Percentiles rank a stretch among this genome's conserved stretches.
Evolutionary conservation across 345 rosid genomes (phyloP).

Genomic region (Luvunga scandens): DNA sequence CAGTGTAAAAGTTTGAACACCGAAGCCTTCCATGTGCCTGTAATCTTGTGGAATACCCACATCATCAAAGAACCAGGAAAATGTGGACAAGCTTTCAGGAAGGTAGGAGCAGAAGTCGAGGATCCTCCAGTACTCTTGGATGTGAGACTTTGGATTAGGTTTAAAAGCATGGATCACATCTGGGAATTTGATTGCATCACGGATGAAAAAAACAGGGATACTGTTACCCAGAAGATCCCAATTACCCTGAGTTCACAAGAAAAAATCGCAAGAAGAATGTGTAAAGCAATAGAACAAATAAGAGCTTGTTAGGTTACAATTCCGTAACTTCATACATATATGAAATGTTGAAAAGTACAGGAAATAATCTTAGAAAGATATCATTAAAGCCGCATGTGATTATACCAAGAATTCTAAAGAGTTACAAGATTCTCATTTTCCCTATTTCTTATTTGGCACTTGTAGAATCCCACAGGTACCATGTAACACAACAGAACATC

Average conservation of each 20-base stretch:
- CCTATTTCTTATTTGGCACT: neutral
- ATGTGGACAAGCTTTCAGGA: slow-evolving; percentile 91
- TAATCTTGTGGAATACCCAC: slow-evolving; percentile 87
- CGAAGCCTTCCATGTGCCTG: slow-evolving; percentile 96
- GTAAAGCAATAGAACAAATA: neutral
- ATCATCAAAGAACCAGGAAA: slow-evolving; percentile 85
- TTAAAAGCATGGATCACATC: slow-evolving; percentile 92
- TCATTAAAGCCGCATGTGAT: neutral
- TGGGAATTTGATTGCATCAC: slow-evolving; percentile 96
- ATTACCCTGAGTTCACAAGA: slow-evolving; percentile 62
- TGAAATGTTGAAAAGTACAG: neutral
- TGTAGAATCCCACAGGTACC: no score
- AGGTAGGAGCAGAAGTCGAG: slow-evolving; percentile 86
- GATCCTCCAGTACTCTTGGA: slow-evolving; percentile 97
- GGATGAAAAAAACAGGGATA: slow-evolving; percentile 90
- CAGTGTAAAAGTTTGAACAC: slow-evolving; percentile 81
- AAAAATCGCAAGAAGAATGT: neutral
- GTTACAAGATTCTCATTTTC: neutral
- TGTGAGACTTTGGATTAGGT: slow-evolving; percentile 92
- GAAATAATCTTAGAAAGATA: neutral
- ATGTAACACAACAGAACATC: neutral
- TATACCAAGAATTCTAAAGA: neutral
- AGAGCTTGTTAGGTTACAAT: neutral
- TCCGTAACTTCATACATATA: neutral
- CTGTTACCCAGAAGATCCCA: slow-evolving; percentile 99